Evolutionary conservation across 2,329 filamentous ascomycete species (phyloP).

Genomic region (Arthrobotrys pseudoclavata): DNA sequence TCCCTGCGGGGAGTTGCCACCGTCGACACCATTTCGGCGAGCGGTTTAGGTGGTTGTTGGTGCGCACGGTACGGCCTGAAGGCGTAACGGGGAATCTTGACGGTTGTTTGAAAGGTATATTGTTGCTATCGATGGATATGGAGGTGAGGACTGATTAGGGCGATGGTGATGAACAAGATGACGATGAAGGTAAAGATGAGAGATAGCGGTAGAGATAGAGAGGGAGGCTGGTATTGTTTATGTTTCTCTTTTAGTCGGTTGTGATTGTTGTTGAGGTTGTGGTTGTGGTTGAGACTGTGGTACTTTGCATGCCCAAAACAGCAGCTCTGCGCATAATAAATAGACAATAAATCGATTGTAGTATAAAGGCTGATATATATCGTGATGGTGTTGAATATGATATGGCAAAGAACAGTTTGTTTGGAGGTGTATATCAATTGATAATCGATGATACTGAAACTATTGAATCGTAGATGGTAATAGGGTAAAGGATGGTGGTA

Average conservation of each 20-base stretch:
- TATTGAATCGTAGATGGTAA: background rate
- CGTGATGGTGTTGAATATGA: no score
- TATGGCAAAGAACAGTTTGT: no score
- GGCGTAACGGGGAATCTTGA: conserved; percentile 39
- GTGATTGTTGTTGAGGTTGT: background rate
- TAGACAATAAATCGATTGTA: background rate
- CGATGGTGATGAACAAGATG: conserved; percentile 4
- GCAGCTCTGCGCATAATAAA: conserved; percentile 20
- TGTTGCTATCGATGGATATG: background rate
- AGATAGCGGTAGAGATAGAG: conserved; percentile 4
- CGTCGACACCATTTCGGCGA: conserved; percentile 51
- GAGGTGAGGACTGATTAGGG: background rate
- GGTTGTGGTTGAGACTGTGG: conserved; percentile 30
- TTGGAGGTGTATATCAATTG: background rate
- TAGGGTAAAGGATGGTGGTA: background rate
- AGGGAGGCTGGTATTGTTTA: conserved; percentile 32
- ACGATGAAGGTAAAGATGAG: background rate
- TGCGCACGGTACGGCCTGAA: conserved; percentile 31
- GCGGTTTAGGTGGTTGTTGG: conserved; percentile 2
- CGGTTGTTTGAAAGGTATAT: background rate
- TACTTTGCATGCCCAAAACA: conserved; percentile 28
- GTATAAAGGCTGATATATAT: background rate
- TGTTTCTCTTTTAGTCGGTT: conserved; percentile 25
- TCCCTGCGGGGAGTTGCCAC: conserved; percentile 46
- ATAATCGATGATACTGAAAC: background rate